Evolutionary conservation across 768 basidiomycete genomes (phyloP).

Genomic region (Nidularia pulvinata): DNA sequence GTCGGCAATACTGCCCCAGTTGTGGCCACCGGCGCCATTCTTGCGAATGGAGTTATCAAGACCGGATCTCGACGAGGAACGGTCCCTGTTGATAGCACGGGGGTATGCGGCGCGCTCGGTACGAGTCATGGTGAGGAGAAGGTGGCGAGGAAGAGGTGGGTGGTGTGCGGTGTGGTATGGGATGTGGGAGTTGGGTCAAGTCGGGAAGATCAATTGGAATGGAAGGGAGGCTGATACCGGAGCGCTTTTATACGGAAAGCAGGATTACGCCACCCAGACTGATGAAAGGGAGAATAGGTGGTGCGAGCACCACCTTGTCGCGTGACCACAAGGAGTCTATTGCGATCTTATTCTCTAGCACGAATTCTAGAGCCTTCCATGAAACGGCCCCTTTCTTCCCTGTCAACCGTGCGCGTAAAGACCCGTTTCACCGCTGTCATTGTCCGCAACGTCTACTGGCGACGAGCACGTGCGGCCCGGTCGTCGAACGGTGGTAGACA

Average conservation of each 20-base stretch:
- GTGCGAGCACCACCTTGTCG: background rate
- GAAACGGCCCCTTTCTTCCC: background rate
- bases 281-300: background rate
- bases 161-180: background rate
- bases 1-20: slow-evolving; percentile 78
- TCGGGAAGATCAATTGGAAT: background rate
- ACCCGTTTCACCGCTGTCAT: background rate
- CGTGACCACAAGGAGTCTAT: background rate
- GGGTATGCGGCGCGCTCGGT: slow-evolving; percentile 74
- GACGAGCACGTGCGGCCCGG: background rate
- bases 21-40: slow-evolving; percentile 78
- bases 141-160: slow-evolving; percentile 7
- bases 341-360: background rate
- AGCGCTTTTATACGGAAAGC: background rate
- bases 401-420: background rate
- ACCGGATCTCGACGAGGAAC: slow-evolving; percentile 78
- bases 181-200: background rate
- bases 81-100: slow-evolving; percentile 73
- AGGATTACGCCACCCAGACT: too few species aligned
- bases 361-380: background rate
- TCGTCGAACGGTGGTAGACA: background rate
- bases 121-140: slow-evolving; percentile 62
- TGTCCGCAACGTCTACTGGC: background rate
- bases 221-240: background rate
- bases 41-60: slow-evolving; percentile 73